Conservation (phyloP, 1,139 yeast species). For the Meyerozyma elateridarum region DNA sequence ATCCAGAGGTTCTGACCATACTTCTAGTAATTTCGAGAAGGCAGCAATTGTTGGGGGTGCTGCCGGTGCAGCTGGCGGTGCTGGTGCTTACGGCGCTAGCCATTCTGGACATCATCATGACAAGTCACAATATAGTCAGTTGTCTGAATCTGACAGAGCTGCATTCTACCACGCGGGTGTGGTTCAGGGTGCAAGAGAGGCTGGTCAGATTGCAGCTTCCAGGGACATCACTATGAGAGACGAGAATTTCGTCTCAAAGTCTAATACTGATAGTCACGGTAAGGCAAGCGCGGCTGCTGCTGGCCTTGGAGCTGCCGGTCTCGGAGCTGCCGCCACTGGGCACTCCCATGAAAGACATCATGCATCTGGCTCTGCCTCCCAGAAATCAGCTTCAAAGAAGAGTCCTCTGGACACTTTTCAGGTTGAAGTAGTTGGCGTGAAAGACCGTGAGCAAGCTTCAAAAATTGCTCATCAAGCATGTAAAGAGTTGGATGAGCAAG, state of each 20-base stretch:
- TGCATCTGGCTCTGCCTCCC: constrained; percentile 4
- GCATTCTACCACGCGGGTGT: constrained; percentile 14
- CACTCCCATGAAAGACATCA: background rate
- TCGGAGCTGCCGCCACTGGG: constrained; percentile 4
- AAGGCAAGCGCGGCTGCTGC: constrained; percentile 4
- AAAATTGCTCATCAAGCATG: constrained; percentile 33
- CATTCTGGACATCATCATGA: constrained; percentile 4
- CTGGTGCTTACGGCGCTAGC: constrained; percentile 6
- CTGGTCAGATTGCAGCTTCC: constrained; percentile 13
- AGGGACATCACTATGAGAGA: constrained; percentile 6
- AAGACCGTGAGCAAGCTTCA: constrained; percentile 30
- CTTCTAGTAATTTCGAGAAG: background rate
- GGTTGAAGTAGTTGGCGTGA: constrained; percentile 37
- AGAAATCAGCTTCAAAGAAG: constrained; percentile 2
- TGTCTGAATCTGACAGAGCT: constrained; percentile 6
- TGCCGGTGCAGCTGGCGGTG: constrained; percentile 6
- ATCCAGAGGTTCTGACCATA: background rate
- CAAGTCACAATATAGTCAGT: background rate
- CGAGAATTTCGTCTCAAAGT: no score
- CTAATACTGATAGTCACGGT: background rate
- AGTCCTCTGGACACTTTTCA: constrained; percentile 17
- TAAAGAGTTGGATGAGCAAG: constrained; percentile 28
- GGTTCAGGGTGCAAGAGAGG: constrained; percentile 13
- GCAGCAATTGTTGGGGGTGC: constrained; percentile 5
- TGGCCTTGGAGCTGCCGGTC: constrained; percentile 6